Percentiles rank a stretch among this genome's conserved stretches.
phyloP scores from a whole-genome alignment of 805 yeast genomes.

The Teunomyces panamensis region DNA sequence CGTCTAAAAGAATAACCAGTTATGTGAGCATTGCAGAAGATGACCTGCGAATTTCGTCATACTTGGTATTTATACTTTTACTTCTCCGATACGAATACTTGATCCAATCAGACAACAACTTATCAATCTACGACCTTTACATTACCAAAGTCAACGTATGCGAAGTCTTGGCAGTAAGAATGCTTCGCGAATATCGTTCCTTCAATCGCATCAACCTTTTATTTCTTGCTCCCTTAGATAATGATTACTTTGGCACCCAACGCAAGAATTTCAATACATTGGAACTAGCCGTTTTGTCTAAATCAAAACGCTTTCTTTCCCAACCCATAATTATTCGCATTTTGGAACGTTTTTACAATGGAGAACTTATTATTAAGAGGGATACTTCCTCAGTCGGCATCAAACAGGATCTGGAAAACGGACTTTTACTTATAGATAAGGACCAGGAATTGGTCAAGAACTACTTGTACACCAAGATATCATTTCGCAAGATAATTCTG shows the following conservation, averaged over 20 bases:
- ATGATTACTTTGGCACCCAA: constrained; percentile 20
- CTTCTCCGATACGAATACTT: constrained; percentile 36
- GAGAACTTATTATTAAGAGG: constrained; percentile 43
- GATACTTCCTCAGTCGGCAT: constrained; percentile 8
- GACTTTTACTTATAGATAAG: constrained; percentile 1
- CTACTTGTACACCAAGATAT: constrained; percentile 29
- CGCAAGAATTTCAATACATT: constrained; percentile 38
- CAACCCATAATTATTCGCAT: constrained; percentile 50
- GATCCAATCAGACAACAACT: constrained; percentile 38
- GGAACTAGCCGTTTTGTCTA: constrained; percentile 51
- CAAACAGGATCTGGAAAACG: constrained; percentile 16
- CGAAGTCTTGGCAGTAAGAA: constrained; percentile 50
- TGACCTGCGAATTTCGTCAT: constrained; percentile 19
- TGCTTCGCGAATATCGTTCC: constrained; percentile 45
- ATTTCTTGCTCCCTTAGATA: constrained; percentile 45
- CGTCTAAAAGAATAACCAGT: constrained; percentile 6
- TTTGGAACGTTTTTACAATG: constrained; percentile 49
- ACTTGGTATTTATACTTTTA: constrained; percentile 31
- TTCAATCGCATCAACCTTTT: constrained; percentile 44
- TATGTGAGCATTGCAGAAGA: constrained; percentile 5
- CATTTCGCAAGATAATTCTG: constrained; percentile 27
- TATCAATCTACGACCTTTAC: constrained; percentile 35
- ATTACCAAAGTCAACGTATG: constrained; percentile 49
- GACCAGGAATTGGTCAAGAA: constrained; percentile 15
- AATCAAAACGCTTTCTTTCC: constrained; percentile 49